A percentile compares a stretch with the other conserved stretches of the same genome.
phyloP scores from a whole-genome alignment of 495 filamentous ascomycete species.

The Annulohypoxylon moriforme region DNA sequence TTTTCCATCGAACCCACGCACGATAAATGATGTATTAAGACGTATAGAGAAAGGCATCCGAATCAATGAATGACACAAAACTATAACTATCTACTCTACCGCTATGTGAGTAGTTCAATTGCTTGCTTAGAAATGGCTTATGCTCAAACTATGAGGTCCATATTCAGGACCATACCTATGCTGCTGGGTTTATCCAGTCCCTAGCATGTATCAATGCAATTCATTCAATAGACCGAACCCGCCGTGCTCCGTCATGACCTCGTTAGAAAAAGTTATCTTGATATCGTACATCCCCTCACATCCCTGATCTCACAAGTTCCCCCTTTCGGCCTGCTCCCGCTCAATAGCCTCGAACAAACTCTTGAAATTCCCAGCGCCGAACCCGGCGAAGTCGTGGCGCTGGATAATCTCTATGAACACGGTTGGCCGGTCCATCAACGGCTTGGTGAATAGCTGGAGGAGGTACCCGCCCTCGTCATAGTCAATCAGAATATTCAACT shows the following conservation, averaged over 20 bases:
- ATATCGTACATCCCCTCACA: conserved; percentile 25
- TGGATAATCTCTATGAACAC: conserved; percentile 97
- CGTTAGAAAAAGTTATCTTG: conserved; percentile 7
- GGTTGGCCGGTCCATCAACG: conserved; percentile 90
- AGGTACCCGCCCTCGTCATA: conserved; percentile 92
- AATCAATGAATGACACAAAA: conserved; percentile 17
- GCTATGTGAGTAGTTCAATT: not conserved
- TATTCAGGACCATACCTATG: not conserved
- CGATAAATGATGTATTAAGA: not conserved
- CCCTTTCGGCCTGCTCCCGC: conserved; percentile 83
- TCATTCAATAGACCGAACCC: not conserved
- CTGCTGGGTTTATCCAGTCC: not conserved
- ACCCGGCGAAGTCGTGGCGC: conserved; percentile 84
- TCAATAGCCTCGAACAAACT: conserved; percentile 93
- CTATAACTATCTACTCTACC: not conserved
- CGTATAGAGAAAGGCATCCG: conserved; percentile 2
- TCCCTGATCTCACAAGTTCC: conserved; percentile 69
- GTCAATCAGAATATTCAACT: conserved; percentile 85
- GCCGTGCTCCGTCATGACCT: conserved; percentile 23
- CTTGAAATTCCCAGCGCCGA: conserved; percentile 96
- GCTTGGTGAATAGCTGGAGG: conserved; percentile 89
- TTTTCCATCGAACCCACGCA: not conserved
- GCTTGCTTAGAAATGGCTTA: not conserved
- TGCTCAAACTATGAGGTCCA: not conserved
- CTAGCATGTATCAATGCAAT: not conserved